Evolutionary conservation across 1,284 basidiomycete species (phyloP), one percentile per base, ranked within the genome.

Genomic region (Pseudozyma tsukubaensis): DNA sequence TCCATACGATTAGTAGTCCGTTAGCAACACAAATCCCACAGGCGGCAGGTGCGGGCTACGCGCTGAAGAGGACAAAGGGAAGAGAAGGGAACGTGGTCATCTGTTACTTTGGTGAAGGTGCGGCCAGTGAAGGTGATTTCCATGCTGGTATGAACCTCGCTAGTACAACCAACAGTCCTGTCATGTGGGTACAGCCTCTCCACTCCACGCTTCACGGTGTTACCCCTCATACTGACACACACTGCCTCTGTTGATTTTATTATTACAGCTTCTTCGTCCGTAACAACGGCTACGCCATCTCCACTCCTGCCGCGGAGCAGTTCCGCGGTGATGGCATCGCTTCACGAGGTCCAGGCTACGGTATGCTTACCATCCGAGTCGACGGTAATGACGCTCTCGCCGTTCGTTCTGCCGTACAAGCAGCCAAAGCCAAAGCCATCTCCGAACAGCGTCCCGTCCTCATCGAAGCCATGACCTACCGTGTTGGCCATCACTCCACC

Each of bases 21-120:
- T 88, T 97, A n/a, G 93, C 92, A 1, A 97, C 94, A 0, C 94
- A 97, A 86, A 94, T 97, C 72, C 95, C 94, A 0, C 94, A 97
- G 85, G 95, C 94, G 8, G 94, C 94, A 0, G 95, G 95, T 6
- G 93, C 96, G 5, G 94, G 89, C 0, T 97, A 92, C 83, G 93
- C 94, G 1, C 87, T 97, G 57, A 92, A 92, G 82, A 89, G 93
- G 4, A 91, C 91, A 66, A 91, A 92, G 0, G 86, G 86, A 40
- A 88, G 94, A 43, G 65, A 79, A 44, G 57, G 59, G 4, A 76
- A 83, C 43, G 91, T 94, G 50, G 94, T 94, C 0, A 92, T 91
- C 8, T 94, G 94, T 66, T 97, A 91, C 86, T 95, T 96, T 78
- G 95, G 94, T n/a, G 88, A 89, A 79, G 88, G 88, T 75, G 88